Evolutionary conservation across 768 basidiomycete species (phyloP), one percentile per base, ranked within the genome.

Genomic region (Lenzites betulinus): DNA sequence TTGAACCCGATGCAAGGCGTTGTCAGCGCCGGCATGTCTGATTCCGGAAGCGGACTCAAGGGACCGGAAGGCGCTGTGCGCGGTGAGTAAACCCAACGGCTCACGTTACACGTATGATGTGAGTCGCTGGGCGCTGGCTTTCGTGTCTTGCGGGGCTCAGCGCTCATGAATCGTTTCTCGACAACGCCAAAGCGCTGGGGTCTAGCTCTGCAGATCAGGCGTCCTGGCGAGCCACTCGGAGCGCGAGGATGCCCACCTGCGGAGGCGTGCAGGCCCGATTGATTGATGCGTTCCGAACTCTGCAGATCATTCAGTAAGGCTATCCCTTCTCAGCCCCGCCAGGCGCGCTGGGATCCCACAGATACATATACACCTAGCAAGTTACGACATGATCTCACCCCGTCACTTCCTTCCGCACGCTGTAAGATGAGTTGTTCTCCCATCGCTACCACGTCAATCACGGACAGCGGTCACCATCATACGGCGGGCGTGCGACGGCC

Each of bases 371-470:
- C 61, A 43, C 42, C 56, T 42, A 48, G 56, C 48, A 58, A 58
- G 56, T 58, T 48, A 58, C 56, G 23, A 38, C 55, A 28, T 58
- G 61, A 58, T 58, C 23, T 22, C 42, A 35, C 55, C 56, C 61
- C 61, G 61, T 62, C 61, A 58, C 51, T 44, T 28, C 28, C 35
- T 33, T 23, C 56, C 48, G 48, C 56, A 58, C 61, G 50, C 55
- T 38, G 60, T 53, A 52, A 54, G 55, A 62, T 54, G 61, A 48
- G 43, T 22, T 43, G 36, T 62, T 62, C 55, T 49, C 38, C 62
- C 62, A 53, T 63, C 62, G 62, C 57, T 63, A 63, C 62, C 57
- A 63, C 53, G 62, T 58, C 62, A 63, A 59, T 55, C 62, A 59
- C 47, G 22, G 62, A 52, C 48, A 54, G 52, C 49, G 56, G 51